Conservation (phyloP, 176 grass and related monocot species). For the Guadua angustifolia region DNA sequence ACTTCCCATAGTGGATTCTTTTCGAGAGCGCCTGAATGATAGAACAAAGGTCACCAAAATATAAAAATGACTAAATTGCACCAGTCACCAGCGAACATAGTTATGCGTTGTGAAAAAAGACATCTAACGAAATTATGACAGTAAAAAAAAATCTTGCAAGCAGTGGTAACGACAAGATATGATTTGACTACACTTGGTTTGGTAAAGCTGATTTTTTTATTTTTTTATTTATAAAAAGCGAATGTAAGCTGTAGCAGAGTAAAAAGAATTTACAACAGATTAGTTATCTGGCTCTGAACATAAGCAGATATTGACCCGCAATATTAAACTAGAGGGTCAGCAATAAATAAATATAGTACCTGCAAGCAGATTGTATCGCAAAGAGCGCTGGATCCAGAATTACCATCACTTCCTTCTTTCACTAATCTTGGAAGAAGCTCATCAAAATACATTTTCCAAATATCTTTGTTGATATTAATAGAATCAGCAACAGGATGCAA, state of each 20-base stretch:
- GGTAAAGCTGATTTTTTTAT: slow-evolving; percentile 1
- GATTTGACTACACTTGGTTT: not conserved
- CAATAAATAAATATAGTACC: slow-evolving; percentile 50
- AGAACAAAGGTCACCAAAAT: slow-evolving; percentile 25
- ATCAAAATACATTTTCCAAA: slow-evolving; percentile 94
- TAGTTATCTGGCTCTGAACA: not conserved
- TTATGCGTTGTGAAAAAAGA: not conserved
- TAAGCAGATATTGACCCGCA: not conserved
- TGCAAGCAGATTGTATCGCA: slow-evolving; percentile 90
- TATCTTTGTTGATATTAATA: slow-evolving; percentile 90
- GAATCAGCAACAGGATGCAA: slow-evolving; percentile 76
- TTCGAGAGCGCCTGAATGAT: slow-evolving; percentile 78
- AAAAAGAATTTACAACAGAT: slow-evolving; percentile 17
- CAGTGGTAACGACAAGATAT: not conserved
- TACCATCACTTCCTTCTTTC: slow-evolving; percentile 82
- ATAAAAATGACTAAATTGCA: slow-evolving; percentile 24
- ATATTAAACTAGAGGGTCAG: slow-evolving; percentile 22
- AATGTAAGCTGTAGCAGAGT: slow-evolving; percentile 21
- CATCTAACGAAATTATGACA: not conserved
- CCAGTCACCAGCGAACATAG: not conserved
- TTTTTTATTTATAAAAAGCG: too few relatives aligned
- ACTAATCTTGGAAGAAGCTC: slow-evolving; percentile 81
- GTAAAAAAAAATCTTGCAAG: slow-evolving; percentile 29
- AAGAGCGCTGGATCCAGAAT: slow-evolving; percentile 86
- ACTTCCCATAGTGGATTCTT: slow-evolving; percentile 99